phyloP scores from a whole-genome alignment of 805 yeast species.

The Saccharomycopsis oosterbeekiorum region DNA sequence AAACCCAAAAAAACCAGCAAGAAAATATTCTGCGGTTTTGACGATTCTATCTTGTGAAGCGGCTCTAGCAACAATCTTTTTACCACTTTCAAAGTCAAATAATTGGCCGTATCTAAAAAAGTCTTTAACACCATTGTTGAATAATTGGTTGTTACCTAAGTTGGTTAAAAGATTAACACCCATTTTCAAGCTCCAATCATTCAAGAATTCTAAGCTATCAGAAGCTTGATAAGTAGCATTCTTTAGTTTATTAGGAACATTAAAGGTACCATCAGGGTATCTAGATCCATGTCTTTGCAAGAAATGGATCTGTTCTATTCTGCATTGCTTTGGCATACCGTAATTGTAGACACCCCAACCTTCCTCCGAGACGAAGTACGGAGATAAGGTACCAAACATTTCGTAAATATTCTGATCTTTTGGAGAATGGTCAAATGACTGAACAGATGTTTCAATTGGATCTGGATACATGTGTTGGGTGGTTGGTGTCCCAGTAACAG shows the following conservation, averaged over 20 bases:
- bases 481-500: slow-evolving; percentile 15
- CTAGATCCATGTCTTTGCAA: slow-evolving; percentile 76
- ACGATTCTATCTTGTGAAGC: slow-evolving; percentile 39
- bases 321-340: slow-evolving; percentile 31
- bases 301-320: slow-evolving; percentile 57
- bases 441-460: slow-evolving; percentile 19
- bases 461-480: slow-evolving; percentile 15
- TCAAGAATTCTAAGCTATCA: slow-evolving; percentile 46
- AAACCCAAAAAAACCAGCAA: slow-evolving; percentile 39
- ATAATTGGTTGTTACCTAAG: slow-evolving; percentile 20
- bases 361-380: slow-evolving; percentile 18
- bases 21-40: slow-evolving; percentile 37
- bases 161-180: slow-evolving; percentile 17
- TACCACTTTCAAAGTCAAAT: slow-evolving; percentile 10
- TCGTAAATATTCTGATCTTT: slow-evolving; percentile 19
- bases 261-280: slow-evolving; percentile 40
- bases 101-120: slow-evolving; percentile 20
- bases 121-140: slow-evolving; percentile 19
- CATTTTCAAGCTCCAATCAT: slow-evolving; percentile 28
- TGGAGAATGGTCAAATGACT: slow-evolving; percentile 16
- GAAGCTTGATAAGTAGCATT: slow-evolving; percentile 24
- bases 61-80: slow-evolving; percentile 22
- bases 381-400: slow-evolving; percentile 18
- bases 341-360: slow-evolving; percentile 21
- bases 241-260: slow-evolving; percentile 28